Evolutionary conservation across 768 basidiomycete genomes (phyloP).

Genomic region (Baorangia bicolor): DNA sequence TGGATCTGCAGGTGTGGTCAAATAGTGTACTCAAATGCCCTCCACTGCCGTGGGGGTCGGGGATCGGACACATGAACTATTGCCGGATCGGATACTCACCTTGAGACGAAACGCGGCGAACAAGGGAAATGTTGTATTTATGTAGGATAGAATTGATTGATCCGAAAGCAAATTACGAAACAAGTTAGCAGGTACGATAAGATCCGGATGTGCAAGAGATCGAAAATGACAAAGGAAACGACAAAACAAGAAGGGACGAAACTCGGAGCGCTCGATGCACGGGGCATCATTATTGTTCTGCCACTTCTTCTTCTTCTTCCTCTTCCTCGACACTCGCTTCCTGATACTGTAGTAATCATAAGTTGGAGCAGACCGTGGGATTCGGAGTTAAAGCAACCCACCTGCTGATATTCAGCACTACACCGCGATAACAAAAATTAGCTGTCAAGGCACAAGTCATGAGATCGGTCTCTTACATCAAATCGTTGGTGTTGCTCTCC

Average conservation of each 20-base stretch:
- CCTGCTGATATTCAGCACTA: conserved; percentile 90
- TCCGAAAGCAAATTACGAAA: conserved; percentile 21
- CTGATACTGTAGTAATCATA: conserved; percentile 47
- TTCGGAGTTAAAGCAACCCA: conserved; percentile 24
- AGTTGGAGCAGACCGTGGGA: neutral
- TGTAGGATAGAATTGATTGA: conserved; percentile 3
- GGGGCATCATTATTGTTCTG: conserved; percentile 36
- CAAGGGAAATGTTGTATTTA: neutral
- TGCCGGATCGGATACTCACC: neutral
- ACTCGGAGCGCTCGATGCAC: neutral
- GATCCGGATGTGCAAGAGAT: conserved; percentile 2
- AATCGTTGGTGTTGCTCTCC: conserved; percentile 76
- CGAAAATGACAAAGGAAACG: neutral
- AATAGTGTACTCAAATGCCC: too few species aligned
- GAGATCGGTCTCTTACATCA: conserved; percentile 59
- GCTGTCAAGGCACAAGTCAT: neutral
- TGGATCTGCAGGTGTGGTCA: too few species aligned
- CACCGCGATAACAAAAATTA: conserved; percentile 6
- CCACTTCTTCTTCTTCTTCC: conserved; percentile 34
- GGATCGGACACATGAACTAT: too few species aligned
- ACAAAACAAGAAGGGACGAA: neutral
- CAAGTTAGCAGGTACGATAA: conserved; percentile 17
- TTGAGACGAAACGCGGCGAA: neutral
- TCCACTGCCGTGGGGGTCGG: too few species aligned
- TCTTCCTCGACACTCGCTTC: conserved; percentile 51